Evolutionary conservation across 225 moss, liverwort and hornwort species (phyloP).

Genomic region (Antitrichia curtipendula): DNA sequence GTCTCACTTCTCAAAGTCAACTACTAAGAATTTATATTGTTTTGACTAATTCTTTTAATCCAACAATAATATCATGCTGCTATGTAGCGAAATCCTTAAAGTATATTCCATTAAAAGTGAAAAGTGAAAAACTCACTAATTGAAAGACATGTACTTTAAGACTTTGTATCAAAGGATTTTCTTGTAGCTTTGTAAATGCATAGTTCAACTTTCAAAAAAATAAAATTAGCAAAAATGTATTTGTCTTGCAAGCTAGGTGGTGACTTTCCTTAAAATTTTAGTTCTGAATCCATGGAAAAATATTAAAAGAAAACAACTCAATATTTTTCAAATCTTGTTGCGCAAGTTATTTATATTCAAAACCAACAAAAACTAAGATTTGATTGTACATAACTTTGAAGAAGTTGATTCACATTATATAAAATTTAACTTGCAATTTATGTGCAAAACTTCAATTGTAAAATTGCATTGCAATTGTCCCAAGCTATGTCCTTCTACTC

Average conservation of each 20-base stretch:
- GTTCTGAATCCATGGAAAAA: not conserved
- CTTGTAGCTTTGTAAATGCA: not conserved
- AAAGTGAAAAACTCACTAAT: not conserved
- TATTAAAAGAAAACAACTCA: not conserved
- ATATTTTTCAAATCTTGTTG: too few species aligned
- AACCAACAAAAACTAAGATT: too few species aligned
- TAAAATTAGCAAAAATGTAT: not conserved
- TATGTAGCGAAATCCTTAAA: not conserved
- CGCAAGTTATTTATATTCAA: not conserved
- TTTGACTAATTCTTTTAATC: not conserved
- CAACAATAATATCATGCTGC: accelerated
- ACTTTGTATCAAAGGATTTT: not conserved
- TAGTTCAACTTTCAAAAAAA: not conserved
- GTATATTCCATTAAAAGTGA: not conserved
- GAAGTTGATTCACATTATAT: not conserved
- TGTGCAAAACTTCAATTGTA: not conserved
- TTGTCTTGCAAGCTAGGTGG: not conserved
- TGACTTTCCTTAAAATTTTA: not conserved
- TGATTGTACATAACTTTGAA: not conserved
- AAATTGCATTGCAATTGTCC: not conserved
- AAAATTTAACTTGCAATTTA: too few species aligned
- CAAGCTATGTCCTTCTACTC: accelerated
- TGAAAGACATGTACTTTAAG: not conserved
- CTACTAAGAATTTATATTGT: not conserved
- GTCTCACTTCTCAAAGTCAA: accelerated